A percentile compares a stretch with the other conserved stretches of the same genome.
phyloP scores from a whole-genome alignment of 768 basidiomycete species.

The Panellus pusillus region DNA sequence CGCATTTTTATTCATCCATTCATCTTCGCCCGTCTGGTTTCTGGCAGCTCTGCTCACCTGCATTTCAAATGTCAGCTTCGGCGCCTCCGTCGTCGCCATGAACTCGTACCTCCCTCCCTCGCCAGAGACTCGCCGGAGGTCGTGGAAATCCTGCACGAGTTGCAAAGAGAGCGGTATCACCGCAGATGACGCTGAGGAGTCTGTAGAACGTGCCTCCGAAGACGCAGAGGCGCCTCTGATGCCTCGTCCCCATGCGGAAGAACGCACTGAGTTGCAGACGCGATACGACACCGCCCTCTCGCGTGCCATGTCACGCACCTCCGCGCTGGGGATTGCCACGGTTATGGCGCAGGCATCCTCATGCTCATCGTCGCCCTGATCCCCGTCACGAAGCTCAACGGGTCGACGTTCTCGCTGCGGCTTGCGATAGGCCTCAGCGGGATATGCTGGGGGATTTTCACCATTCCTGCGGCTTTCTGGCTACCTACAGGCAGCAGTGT shows the following conservation, averaged over 20 bases:
- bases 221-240: conserved; percentile 42
- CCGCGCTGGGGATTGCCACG: conserved; percentile 85
- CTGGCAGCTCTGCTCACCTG: conserved; percentile 70
- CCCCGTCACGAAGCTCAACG: conserved; percentile 71
- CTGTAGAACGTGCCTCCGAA: conserved; percentile 23
- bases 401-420: conserved; percentile 76
- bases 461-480: conserved; percentile 76
- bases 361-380: conserved; percentile 73
- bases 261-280: conserved; percentile 29
- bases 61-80: conserved; percentile 82
- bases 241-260: conserved; percentile 20
- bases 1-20: conserved; percentile 72
- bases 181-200: conserved; percentile 22
- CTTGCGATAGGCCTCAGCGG: conserved; percentile 86
- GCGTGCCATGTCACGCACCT: conserved; percentile 77
- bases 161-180: conserved; percentile 19
- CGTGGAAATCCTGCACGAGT: conserved; percentile 35
- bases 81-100: conserved; percentile 83
- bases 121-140: conserved; percentile 69
- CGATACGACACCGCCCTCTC: conserved; percentile 63
- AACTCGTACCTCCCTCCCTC: conserved; percentile 85
- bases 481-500: conserved; percentile 45
- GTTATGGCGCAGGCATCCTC: conserved; percentile 81
- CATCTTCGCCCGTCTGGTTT: conserved; percentile 68
- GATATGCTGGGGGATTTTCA: conserved; percentile 84